phyloP scores from a whole-genome alignment of 805 yeast species.

The Ogataea philodendri region DNA sequence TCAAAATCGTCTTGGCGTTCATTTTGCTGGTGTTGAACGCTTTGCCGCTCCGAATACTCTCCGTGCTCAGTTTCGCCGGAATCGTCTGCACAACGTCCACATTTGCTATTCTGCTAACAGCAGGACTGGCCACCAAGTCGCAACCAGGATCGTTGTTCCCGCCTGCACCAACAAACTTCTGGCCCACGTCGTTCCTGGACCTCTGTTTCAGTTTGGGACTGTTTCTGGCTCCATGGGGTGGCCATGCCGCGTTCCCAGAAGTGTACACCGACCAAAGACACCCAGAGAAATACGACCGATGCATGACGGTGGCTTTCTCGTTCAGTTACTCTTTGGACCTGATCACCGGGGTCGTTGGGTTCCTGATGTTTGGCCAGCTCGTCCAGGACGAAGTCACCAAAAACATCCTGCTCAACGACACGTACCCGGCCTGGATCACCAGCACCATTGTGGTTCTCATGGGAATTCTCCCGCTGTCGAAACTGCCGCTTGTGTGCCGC shows the following conservation, averaged over 20 bases:
- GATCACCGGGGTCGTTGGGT: conserved; percentile 65
- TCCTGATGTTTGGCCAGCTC: conserved; percentile 52
- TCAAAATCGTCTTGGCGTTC: conserved; percentile 42
- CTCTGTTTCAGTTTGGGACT: conserved; percentile 63
- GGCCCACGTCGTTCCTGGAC: conserved; percentile 55
- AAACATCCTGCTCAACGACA: conserved; percentile 41
- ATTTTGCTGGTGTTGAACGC: conserved; percentile 50
- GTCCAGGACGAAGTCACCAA: conserved; percentile 54
- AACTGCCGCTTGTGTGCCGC: conserved; percentile 77
- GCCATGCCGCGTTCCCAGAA: conserved; percentile 79
- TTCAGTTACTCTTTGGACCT: conserved; percentile 61
- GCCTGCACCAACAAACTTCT: conserved; percentile 63
- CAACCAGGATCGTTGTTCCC: conserved; percentile 73
- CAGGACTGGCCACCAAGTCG: conserved; percentile 59
- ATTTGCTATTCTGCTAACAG: conserved; percentile 52
- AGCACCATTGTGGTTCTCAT: conserved; percentile 60
- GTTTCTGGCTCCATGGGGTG: conserved; percentile 80
- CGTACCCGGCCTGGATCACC: conserved; percentile 48
- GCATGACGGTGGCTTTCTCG: conserved; percentile 56
- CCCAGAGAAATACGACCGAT: conserved; percentile 52
- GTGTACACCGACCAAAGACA: conserved; percentile 69
- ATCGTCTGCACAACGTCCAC: conserved; percentile 68
- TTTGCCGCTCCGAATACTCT: conserved; percentile 69
- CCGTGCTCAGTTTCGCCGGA: conserved; percentile 68
- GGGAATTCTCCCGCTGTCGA: conserved; percentile 82